Conservation (phyloP, 2,329 filamentous ascomycete genomes). For the Pochonia chlamydosporia region DNA sequence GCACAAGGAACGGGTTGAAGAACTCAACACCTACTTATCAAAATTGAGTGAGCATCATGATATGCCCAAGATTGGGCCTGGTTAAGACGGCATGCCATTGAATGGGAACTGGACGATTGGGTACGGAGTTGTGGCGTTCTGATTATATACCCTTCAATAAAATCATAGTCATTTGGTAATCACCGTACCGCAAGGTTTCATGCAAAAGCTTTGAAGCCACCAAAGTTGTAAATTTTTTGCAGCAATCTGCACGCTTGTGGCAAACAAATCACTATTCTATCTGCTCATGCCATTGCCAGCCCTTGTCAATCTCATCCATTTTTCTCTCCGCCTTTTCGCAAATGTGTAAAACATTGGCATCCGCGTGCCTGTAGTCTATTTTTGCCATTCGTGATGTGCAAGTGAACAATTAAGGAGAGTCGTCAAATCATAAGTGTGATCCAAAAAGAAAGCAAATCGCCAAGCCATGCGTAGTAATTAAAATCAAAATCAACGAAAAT, state of each 20-base stretch:
- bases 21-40: conserved; percentile 89
- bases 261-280: not conserved
- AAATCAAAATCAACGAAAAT: not conserved
- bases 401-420: conserved; percentile 4
- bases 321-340: not conserved
- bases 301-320: not conserved
- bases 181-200: too few relatives aligned
- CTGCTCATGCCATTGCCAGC: not conserved
- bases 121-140: not conserved
- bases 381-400: conserved; percentile 32
- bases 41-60: conserved; percentile 95
- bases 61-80: conserved; percentile 69
- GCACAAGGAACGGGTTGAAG: conserved; percentile 93
- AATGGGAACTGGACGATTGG: too few relatives aligned
- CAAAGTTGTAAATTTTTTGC: too few relatives aligned
- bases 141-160: not conserved
- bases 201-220: too few relatives aligned
- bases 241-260: too few relatives aligned
- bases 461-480: not conserved
- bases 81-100: conserved; percentile 34
- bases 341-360: not conserved
- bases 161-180: conserved; percentile 15
- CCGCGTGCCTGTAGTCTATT: not conserved
- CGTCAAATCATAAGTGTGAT: conserved; percentile 3
- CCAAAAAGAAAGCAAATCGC: conserved; percentile 2